Evolutionary conservation across 2,329 filamentous ascomycete genomes (phyloP).

Genomic region (Biscogniauxia marginata): DNA sequence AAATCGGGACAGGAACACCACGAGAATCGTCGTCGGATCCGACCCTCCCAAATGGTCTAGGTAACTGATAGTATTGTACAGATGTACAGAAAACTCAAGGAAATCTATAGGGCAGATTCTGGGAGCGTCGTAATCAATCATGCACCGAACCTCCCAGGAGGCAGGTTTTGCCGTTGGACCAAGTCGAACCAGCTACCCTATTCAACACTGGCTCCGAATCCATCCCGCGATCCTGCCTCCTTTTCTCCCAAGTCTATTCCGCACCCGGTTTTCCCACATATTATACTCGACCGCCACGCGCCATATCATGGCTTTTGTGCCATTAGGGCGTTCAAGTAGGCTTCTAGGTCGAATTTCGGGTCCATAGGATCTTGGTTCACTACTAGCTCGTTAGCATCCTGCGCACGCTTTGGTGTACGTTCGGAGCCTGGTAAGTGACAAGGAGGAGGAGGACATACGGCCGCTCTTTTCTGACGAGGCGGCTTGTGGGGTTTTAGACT

Average conservation of each 20-base stretch:
- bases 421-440: neutral
- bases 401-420: no score
- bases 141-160: conserved; percentile 16
- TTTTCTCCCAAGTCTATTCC: conserved; percentile 25
- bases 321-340: conserved; percentile 66
- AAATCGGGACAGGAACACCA: conserved; percentile 6
- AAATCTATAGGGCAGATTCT: conserved; percentile 31
- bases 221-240: conserved; percentile 1
- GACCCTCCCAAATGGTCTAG: conserved; percentile 15
- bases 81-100: conserved; percentile 33
- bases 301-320: conserved; percentile 48
- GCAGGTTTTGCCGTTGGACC: neutral
- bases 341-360: conserved; percentile 92
- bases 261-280: conserved; percentile 27
- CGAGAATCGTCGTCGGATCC: conserved; percentile 9
- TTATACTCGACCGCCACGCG: conserved; percentile 20
- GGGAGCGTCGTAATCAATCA: conserved; percentile 27
- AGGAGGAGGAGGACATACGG: conserved; percentile 33
- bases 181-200: neutral
- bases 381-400: conserved; percentile 34
- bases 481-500: conserved; percentile 60
- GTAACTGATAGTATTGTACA: conserved; percentile 33
- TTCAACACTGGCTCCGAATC: conserved; percentile 1
- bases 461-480: conserved; percentile 33
- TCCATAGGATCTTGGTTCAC: conserved; percentile 75